Percentiles rank a stretch among this genome's conserved stretches.
phyloP scores from a whole-genome alignment of 2,329 filamentous ascomycete species.

The Plectosphaerella cucumerina region DNA sequence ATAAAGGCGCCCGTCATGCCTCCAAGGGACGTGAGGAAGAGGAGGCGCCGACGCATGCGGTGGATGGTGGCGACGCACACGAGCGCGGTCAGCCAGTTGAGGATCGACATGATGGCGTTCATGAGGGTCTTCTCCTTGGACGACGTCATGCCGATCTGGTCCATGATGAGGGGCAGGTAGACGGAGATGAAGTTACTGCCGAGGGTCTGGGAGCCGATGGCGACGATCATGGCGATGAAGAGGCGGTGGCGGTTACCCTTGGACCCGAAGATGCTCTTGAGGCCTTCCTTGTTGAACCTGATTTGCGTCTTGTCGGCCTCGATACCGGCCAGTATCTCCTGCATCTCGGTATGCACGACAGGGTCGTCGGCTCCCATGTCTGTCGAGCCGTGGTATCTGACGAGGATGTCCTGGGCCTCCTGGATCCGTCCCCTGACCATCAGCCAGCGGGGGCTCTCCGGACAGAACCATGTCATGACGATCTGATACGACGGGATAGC shows the following conservation, averaged over 20 bases:
- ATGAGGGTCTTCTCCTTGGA: conserved; percentile 29
- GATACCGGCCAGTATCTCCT: conserved; percentile 20
- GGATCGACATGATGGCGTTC: conserved; percentile 20
- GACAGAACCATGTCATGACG: conserved; percentile 25
- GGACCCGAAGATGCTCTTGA: too few species aligned
- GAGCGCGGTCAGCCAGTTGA: conserved; percentile 19
- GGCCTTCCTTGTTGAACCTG: too few species aligned
- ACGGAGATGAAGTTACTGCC: too few species aligned
- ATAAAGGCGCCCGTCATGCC: conserved; percentile 16
- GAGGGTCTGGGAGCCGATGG: conserved; percentile 20
- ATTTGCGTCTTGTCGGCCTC: too few species aligned
- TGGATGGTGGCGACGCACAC: conserved; percentile 13
- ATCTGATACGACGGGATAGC: conserved; percentile 30
- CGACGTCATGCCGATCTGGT: conserved; percentile 27
- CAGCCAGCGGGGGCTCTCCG: conserved; percentile 32
- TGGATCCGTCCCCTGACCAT: too few species aligned
- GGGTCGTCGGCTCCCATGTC: conserved; percentile 33
- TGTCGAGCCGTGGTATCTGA: conserved; percentile 34
- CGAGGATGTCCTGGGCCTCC: conserved; percentile 32
- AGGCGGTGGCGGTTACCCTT: too few species aligned
- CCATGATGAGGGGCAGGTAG: too few species aligned
- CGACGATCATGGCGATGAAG: too few species aligned
- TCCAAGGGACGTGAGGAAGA: conserved; percentile 10
- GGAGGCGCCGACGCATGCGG: conserved; percentile 6
- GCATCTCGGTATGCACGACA: conserved; percentile 25